Percentiles rank a stretch among this genome's conserved stretches.
Evolutionary conservation across 2,329 filamentous ascomycete species (phyloP).

Genomic region (Fusarium tjaetaba): DNA sequence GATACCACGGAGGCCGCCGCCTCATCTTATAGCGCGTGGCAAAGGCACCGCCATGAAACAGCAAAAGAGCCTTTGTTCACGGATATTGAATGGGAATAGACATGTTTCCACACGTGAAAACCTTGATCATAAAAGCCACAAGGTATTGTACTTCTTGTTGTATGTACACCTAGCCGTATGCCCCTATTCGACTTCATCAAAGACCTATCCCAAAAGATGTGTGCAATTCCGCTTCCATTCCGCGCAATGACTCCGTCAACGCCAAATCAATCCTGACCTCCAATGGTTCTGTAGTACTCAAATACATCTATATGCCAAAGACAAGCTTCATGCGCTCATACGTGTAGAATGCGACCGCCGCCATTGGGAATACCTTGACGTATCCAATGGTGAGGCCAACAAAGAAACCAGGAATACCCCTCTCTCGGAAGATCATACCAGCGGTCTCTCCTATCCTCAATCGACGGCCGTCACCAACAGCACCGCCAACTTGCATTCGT

Average conservation of each 20-base stretch:
- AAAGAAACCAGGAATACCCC: slow-evolving; percentile 85
- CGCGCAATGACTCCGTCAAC: slow-evolving; percentile 38
- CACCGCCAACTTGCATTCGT: slow-evolving; percentile 95
- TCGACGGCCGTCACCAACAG: slow-evolving; percentile 87
- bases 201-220: slow-evolving; percentile 22
- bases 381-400: slow-evolving; percentile 95
- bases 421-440: slow-evolving; percentile 76
- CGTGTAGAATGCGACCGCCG: slow-evolving; percentile 74
- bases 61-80: neutral
- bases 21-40: slow-evolving; percentile 15
- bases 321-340: slow-evolving; percentile 71
- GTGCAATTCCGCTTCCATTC: slow-evolving; percentile 24
- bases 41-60: neutral
- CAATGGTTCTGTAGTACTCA: slow-evolving; percentile 5
- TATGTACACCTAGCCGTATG: slow-evolving; percentile 24
- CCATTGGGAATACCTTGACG: slow-evolving; percentile 92
- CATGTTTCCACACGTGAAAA: slow-evolving; percentile 6
- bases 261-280: slow-evolving; percentile 28
- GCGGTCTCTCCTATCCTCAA: slow-evolving; percentile 83
- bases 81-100: slow-evolving; percentile 8
- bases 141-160: slow-evolving; percentile 4
- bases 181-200: slow-evolving; percentile 2
- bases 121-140: neutral
- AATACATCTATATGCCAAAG: slow-evolving; percentile 67
- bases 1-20: neutral